Percentiles rank a stretch among this genome's conserved stretches.
Evolutionary conservation across 1,139 yeast genomes (phyloP).

Genomic region (Zhuliangozyma parablackwelliae): DNA sequence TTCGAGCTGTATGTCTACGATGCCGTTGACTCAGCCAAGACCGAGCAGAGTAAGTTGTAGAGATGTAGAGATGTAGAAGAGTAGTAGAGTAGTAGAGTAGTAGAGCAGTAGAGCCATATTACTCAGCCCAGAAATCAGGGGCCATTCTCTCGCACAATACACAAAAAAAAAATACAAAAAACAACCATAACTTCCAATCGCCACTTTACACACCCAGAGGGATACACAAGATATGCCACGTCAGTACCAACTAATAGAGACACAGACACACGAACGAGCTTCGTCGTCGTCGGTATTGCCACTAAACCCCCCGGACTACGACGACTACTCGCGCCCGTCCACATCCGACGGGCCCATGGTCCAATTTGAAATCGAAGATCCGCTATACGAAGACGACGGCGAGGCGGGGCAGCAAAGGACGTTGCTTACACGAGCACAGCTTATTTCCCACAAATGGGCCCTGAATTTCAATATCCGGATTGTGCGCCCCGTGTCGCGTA

Average conservation of each 20-base stretch:
- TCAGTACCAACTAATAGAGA: slow-evolving; percentile 3
- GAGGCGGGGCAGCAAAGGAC: slow-evolving; percentile 12
- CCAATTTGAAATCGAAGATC: slow-evolving; percentile 43
- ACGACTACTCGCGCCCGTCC: slow-evolving; percentile 12
- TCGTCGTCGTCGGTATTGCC: slow-evolving; percentile 11
- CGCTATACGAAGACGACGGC: slow-evolving; percentile 14
- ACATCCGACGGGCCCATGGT: slow-evolving; percentile 17
- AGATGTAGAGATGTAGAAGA: too few relatives aligned
- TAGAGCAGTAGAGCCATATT: too few relatives aligned
- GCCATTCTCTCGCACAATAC: too few relatives aligned
- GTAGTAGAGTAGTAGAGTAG: too few relatives aligned
- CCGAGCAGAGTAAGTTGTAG: slow-evolving; percentile 4
- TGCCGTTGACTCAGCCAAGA: slow-evolving; percentile 7
- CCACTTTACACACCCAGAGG: not conserved
- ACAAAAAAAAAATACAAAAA: too few relatives aligned
- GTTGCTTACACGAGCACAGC: slow-evolving; percentile 25
- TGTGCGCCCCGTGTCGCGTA: slow-evolving; percentile 49
- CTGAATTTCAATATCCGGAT: slow-evolving; percentile 40
- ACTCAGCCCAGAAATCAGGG: too few relatives aligned
- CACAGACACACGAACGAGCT: not conserved
- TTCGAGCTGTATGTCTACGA: slow-evolving; percentile 17
- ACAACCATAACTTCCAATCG: too few relatives aligned
- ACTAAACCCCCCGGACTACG: slow-evolving; percentile 29
- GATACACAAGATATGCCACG: not conserved
- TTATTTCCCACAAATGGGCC: slow-evolving; percentile 29